Base-by-base conservation (phyloP, 2,329 filamentous ascomycete species). In the Fusarium anguioides region DNA sequence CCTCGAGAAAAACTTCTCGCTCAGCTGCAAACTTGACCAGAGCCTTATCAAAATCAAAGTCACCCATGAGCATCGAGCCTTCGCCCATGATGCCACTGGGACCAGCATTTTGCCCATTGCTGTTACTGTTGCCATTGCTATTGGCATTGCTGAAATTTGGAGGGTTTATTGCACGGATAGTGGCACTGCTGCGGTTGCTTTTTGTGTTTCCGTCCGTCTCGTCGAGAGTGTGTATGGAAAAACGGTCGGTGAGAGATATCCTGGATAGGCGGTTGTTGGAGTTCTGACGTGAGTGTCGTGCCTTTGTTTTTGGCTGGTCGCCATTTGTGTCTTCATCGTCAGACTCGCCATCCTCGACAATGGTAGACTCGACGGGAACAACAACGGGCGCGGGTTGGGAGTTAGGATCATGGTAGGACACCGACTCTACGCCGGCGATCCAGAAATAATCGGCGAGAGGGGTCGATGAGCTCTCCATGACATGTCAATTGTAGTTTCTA, bases 21-120 rank as follows among this genome's bases (percentile, higher is more conserved):
- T 98, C 95, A n/a, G 90, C 91, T 42, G 96, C 94, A 77, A 99
- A 99, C 80, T 97, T 98, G 74, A 94, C 82, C 70, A 99, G 84
- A 24, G 96, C 95, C 75, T 92, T 90, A 76, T 98, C 96, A 74
- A 99, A 99, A 78, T 98, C 96, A 74, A 92, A 93, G 75, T 97
- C 93, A 58, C 79, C 81, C 64, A 86, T 79, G 31, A 82, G 71
- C 35, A 71, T 67, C 40, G 75, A 71, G 36, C 78, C 78, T 21
- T 77, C 76, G 39, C 76, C 76, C 35, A 72, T 65, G 36, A 54
- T 60, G 26, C 71, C 72, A 37, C 65, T 63, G 44, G 74, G 66
- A 37, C 54, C 53, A 26, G 71, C 69, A 33, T 54, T 55, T 62
- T 69, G 51, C 47, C 50, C 60, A 37, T 54, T 29, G 48, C 67